Evolutionary conservation across 345 rosid genomes (phyloP).

Genomic region (Arabis hirsuta): DNA sequence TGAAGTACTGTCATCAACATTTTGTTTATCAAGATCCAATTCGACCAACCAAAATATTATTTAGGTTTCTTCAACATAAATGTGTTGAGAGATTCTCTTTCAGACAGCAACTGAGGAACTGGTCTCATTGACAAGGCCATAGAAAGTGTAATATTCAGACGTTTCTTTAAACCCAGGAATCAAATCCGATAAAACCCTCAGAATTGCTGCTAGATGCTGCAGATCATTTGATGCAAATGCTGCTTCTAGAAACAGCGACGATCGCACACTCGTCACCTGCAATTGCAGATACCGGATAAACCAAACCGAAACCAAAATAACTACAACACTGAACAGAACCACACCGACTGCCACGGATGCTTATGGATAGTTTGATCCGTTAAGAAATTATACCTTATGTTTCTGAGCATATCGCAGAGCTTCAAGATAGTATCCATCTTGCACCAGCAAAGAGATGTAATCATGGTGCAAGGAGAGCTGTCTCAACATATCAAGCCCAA

Average conservation of each 20-base stretch:
- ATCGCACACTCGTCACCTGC: constrained; percentile 75
- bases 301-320: not conserved
- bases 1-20: not conserved
- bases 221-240: constrained; percentile 75
- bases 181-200: constrained; percentile 86
- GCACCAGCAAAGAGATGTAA: constrained; percentile 68
- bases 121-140: constrained; percentile 71
- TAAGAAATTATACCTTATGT: constrained; percentile 64
- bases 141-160: constrained; percentile 60
- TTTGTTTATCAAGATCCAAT: not conserved
- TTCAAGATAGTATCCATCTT: constrained; percentile 91
- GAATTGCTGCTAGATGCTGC: constrained; percentile 83
- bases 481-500: constrained; percentile 92
- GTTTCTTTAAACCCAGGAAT: constrained; percentile 73
- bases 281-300: not conserved
- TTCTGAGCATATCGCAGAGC: constrained; percentile 88
- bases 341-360: not conserved
- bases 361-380: not conserved
- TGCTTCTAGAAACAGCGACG: constrained; percentile 81
- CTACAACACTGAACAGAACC: not conserved
- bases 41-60: not conserved
- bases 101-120: constrained; percentile 48
- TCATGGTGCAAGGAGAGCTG: constrained; percentile 89
- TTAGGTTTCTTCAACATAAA: not conserved
- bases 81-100: constrained; percentile 11